These are phyloP conservation scores for Chlamydomonas reinhardtii DNA, from an alignment of 163 green algal species.

Conservation along the genomic window DNA sequence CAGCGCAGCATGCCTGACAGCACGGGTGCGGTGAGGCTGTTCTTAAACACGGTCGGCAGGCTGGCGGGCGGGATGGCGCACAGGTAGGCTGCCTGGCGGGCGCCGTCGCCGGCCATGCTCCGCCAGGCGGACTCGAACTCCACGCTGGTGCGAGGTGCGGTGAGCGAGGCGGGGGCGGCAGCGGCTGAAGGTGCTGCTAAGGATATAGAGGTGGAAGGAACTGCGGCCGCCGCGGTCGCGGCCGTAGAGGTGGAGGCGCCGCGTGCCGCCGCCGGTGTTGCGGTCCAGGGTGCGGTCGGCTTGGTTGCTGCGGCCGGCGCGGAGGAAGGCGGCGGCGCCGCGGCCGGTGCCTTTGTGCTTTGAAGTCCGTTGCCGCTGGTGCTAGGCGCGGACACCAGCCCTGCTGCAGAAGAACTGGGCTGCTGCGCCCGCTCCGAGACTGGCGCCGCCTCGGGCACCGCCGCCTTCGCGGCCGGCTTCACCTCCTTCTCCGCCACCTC, in stretches of 20 bases:
- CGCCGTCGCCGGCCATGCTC: conserved; percentile 59
- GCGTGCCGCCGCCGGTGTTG: not conserved
- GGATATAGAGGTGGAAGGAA: no score
- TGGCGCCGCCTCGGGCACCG: not conserved
- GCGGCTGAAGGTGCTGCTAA: conserved; percentile 1
- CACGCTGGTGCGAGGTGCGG: conserved; percentile 60
- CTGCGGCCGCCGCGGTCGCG: not conserved
- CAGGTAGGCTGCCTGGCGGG: conserved; percentile 74
- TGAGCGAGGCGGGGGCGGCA: not conserved
- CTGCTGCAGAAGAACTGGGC: no score
- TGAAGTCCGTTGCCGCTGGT: no score
- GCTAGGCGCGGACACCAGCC: no score
- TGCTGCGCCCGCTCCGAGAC: no score
- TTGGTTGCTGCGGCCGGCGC: not conserved
- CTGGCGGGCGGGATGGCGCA: conserved; percentile 56
- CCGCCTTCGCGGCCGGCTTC: not conserved
- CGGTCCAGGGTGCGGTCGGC: not conserved
- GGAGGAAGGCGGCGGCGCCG: no score
- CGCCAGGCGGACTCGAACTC: conserved; percentile 87
- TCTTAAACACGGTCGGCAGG: conserved; percentile 77
- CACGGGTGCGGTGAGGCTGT: conserved; percentile 71
- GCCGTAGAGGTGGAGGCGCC: not conserved
- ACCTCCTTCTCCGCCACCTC: not conserved
- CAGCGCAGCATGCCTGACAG: conserved; percentile 57
- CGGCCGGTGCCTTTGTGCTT: no score